Conservation (phyloP, 768 basidiomycete genomes). For the Naganishia friedmannii region DNA sequence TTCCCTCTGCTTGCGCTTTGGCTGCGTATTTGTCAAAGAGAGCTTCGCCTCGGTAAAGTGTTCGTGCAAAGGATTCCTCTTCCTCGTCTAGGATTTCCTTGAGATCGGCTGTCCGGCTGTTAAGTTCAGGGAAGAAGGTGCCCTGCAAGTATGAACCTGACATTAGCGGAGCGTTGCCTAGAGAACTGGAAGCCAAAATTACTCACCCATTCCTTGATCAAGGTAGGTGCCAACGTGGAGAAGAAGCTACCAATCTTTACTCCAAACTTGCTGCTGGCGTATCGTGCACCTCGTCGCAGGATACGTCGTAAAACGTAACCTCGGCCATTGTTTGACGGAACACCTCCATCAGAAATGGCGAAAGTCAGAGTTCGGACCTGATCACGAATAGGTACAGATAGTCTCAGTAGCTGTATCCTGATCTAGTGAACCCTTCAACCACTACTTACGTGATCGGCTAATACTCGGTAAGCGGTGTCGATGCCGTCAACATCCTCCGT, state of each 20-base stretch:
- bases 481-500: slow-evolving; percentile 92
- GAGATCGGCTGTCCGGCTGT: slow-evolving; percentile 72
- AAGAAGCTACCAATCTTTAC: slow-evolving; percentile 93
- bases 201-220: slow-evolving; percentile 65
- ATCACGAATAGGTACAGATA: background rate
- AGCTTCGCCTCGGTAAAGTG: slow-evolving; percentile 92
- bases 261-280: slow-evolving; percentile 88
- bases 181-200: background rate
- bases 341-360: slow-evolving; percentile 91
- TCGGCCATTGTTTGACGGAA: slow-evolving; percentile 91
- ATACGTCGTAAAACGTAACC: slow-evolving; percentile 97
- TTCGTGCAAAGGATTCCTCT: slow-evolving; percentile 95
- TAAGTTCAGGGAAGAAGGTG: slow-evolving; percentile 86
- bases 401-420: background rate
- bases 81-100: slow-evolving; percentile 96
- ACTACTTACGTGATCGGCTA: slow-evolving; percentile 71
- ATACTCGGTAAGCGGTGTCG: slow-evolving; percentile 94
- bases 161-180: slow-evolving; percentile 59
- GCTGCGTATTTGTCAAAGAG: slow-evolving; percentile 84
- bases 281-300: slow-evolving; percentile 87
- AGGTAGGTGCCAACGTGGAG: slow-evolving; percentile 81
- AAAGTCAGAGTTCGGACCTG: slow-evolving; percentile 76
- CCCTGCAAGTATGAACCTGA: background rate
- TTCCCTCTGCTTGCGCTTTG: slow-evolving; percentile 63
- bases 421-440: slow-evolving; percentile 51